phyloP scores from a whole-genome alignment of 2,329 filamentous ascomycete genomes.

The Verticillium zaregamsianum region DNA sequence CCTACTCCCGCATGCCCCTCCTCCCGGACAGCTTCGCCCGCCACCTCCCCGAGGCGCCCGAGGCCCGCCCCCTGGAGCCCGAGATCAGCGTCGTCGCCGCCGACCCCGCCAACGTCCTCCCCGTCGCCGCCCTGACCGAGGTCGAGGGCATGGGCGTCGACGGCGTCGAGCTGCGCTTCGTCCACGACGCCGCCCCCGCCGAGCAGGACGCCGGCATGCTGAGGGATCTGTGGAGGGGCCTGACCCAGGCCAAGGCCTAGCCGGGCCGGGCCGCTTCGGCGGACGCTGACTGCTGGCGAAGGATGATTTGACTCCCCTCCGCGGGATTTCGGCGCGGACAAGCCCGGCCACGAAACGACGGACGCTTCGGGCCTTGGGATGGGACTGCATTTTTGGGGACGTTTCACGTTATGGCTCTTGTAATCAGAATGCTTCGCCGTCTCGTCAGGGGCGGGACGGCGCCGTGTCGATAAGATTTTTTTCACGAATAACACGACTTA shows the following conservation, averaged over 20 bases:
- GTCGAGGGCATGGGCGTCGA: slow-evolving; percentile 56
- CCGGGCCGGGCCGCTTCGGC: background rate
- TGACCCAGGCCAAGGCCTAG: slow-evolving; percentile 42
- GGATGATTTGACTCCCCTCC: background rate
- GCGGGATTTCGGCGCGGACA: background rate
- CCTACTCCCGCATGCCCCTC: slow-evolving; percentile 51
- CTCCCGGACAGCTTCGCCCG: slow-evolving; percentile 55
- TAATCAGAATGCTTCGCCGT: background rate
- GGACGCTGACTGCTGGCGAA: too few species aligned
- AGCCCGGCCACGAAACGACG: background rate
- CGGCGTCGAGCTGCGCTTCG: slow-evolving; percentile 51
- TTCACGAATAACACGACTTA: background rate
- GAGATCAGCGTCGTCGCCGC: slow-evolving; percentile 53
- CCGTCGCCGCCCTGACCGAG: slow-evolving; percentile 48
- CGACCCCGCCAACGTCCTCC: slow-evolving; percentile 48
- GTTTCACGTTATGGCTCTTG: background rate
- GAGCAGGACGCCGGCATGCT: slow-evolving; percentile 41
- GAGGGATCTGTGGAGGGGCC: slow-evolving; percentile 50
- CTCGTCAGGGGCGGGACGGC: background rate
- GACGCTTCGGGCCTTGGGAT: background rate
- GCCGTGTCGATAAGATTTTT: background rate
- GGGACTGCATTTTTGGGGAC: background rate
- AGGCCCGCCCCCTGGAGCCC: slow-evolving; percentile 34
- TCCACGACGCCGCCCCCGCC: slow-evolving; percentile 30
- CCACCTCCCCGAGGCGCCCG: slow-evolving; percentile 35